Evolutionary conservation across 108 stramenopile genomes (phyloP).

Genomic region (Schizochytrium sp.): DNA sequence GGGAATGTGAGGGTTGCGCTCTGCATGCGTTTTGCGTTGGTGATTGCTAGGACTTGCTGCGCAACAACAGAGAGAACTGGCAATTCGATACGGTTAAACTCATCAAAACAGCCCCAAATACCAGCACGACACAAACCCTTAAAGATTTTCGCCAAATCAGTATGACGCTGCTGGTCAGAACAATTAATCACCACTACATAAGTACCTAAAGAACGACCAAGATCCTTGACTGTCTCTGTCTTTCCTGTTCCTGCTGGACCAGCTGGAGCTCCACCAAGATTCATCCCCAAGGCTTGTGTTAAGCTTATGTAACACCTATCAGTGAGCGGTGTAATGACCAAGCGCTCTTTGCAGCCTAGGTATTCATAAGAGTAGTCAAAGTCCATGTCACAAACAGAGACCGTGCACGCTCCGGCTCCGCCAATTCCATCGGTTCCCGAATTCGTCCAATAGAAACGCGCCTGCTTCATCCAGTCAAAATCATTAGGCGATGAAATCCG

Average conservation of each 20-base stretch:
- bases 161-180: conserved; percentile 77
- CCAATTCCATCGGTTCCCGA: neutral
- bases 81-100: conserved; percentile 79
- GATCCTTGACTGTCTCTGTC: conserved; percentile 79
- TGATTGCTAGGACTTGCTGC: conserved; percentile 75
- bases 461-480: conserved; percentile 79
- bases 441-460: conserved; percentile 70
- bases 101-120: conserved; percentile 81
- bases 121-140: conserved; percentile 79
- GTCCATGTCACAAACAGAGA: conserved; percentile 77
- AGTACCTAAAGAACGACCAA: conserved; percentile 74
- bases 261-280: conserved; percentile 77
- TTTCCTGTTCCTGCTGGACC: conserved; percentile 79
- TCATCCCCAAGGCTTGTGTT: conserved; percentile 77
- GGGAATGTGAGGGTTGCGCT: conserved; percentile 73
- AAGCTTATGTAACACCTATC: conserved; percentile 79
- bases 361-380: conserved; percentile 74
- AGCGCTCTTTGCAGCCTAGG: conserved; percentile 76
- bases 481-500: conserved; percentile 65
- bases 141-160: conserved; percentile 80
- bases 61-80: conserved; percentile 80
- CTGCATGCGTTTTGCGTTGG: conserved; percentile 72
- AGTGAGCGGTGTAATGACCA: conserved; percentile 79
- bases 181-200: conserved; percentile 77
- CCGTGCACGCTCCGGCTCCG: conserved; percentile 57